These are phyloP conservation scores for Sporothrix dimorphospora DNA, from an alignment of 2,329 filamentous ascomycete genomes.

Conservation along the genomic window DNA sequence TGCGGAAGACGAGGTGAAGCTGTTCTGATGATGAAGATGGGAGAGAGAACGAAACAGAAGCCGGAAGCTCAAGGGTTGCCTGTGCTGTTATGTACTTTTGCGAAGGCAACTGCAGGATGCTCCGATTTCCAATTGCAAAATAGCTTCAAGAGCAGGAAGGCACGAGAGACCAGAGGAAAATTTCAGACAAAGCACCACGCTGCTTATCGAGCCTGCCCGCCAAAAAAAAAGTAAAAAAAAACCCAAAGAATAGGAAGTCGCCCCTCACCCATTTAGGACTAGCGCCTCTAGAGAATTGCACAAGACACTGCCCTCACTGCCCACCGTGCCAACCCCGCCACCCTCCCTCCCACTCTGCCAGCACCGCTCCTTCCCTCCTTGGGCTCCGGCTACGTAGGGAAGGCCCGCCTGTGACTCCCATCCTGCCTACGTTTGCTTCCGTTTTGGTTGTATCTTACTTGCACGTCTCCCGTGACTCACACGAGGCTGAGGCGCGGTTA, in stretches of 20 bases:
- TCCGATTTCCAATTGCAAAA: conserved; percentile 17
- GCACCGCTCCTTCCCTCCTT: background rate
- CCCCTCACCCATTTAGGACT: conserved; percentile 13
- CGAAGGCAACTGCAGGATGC: background rate
- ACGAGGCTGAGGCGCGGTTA: conserved; percentile 29
- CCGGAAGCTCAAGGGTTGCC: background rate
- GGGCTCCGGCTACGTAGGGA: background rate
- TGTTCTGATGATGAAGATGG: background rate
- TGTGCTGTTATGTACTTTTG: conserved; percentile 19
- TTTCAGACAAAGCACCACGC: conserved; percentile 9
- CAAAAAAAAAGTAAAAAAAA: conserved; percentile 5
- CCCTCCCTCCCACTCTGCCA: background rate
- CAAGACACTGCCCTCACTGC: background rate
- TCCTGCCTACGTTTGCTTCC: background rate
- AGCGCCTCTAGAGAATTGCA: conserved; percentile 11
- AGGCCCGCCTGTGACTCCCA: conserved; percentile 23
- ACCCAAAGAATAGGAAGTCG: background rate
- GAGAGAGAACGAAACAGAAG: background rate
- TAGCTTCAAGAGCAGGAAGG: conserved; percentile 21
- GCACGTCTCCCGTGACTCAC: conserved; percentile 27
- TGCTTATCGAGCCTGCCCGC: conserved; percentile 27
- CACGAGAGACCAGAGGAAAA: conserved; percentile 19
- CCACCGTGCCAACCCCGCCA: conserved; percentile 18
- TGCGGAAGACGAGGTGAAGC: background rate
- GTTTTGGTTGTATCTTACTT: background rate